These are phyloP conservation scores for Plasmodium ovale DNA, from an alignment of 169 alveolate species.

Conservation along the genomic window DNA sequence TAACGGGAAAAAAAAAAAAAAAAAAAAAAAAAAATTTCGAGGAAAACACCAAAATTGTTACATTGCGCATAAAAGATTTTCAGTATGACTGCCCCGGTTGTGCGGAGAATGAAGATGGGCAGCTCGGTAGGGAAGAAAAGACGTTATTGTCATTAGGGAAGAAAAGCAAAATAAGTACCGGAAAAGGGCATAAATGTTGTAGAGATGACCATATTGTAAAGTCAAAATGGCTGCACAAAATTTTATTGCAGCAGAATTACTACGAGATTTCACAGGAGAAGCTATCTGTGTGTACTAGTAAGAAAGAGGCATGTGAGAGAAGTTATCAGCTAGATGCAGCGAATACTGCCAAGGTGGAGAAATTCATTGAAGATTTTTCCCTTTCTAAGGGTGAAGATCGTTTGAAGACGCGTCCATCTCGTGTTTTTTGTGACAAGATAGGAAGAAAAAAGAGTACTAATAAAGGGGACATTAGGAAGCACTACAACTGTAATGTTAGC, in stretches of 20 bases:
- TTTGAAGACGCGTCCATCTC: too few relatives aligned
- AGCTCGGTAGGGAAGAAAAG: background rate
- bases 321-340: background rate
- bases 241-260: slow-evolving; percentile 34
- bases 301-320: slow-evolving; percentile 1
- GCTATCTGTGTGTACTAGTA: background rate
- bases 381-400: background rate
- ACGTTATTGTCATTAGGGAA: too few relatives aligned
- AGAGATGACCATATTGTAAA: background rate
- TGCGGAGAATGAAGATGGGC: background rate
- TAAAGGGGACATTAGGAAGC: background rate
- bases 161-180: background rate
- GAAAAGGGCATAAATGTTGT: background rate
- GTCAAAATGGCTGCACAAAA: slow-evolving; percentile 45
- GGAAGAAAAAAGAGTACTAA: background rate
- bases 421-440: background rate
- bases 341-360: background rate
- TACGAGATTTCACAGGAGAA: slow-evolving; percentile 9
- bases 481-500: slow-evolving; percentile 39
- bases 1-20: background rate
- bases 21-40: background rate
- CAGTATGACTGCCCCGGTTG: background rate
- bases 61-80: slow-evolving; percentile 40
- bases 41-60: slow-evolving; percentile 17
- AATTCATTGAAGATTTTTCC: background rate